These are phyloP conservation scores for Elsinoe australis DNA, from an alignment of 2,329 filamentous ascomycete genomes.

Conservation along the genomic window DNA sequence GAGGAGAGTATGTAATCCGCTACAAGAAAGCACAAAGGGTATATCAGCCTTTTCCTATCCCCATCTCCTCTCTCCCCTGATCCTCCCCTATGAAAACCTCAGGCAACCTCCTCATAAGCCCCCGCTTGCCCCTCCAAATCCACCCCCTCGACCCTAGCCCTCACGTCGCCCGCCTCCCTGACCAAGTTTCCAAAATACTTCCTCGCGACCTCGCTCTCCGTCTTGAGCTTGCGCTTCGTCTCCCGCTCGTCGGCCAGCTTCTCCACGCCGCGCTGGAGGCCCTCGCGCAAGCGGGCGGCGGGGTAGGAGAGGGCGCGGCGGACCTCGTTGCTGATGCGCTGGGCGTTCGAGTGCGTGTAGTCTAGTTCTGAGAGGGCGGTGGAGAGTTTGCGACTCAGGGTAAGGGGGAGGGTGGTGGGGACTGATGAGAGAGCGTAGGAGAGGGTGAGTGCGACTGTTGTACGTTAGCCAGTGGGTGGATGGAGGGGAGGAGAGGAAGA, in stretches of 20 bases:
- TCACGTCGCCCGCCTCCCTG: slow-evolving; percentile 49
- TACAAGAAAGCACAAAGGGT: too few species aligned
- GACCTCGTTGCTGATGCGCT: slow-evolving; percentile 75
- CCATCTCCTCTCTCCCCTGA: not conserved
- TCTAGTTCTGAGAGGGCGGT: slow-evolving; percentile 73
- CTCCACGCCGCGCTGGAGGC: slow-evolving; percentile 77
- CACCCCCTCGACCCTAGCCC: slow-evolving; percentile 42
- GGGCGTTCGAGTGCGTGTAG: slow-evolving; percentile 83
- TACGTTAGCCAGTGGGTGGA: slow-evolving; percentile 12
- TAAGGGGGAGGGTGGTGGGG: slow-evolving; percentile 77
- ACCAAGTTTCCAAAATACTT: slow-evolving; percentile 89
- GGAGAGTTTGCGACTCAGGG: slow-evolving; percentile 77
- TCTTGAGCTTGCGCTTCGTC: slow-evolving; percentile 75
- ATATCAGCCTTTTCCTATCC: not conserved
- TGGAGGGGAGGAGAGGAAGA: slow-evolving; percentile 32
- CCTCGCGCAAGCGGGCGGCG: slow-evolving; percentile 74
- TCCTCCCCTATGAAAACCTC: not conserved
- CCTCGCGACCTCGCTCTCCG: slow-evolving; percentile 77
- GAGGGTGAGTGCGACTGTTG: slow-evolving; percentile 60
- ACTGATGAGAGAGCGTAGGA: slow-evolving; percentile 82
- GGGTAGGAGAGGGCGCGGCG: slow-evolving; percentile 83
- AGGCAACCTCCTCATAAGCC: slow-evolving; percentile 24
- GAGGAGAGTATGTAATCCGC: too few species aligned
- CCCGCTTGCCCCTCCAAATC: slow-evolving; percentile 44
- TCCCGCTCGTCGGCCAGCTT: slow-evolving; percentile 59